Base-by-base conservation (phyloP, 371 early-diverging fungal genomes). In the Mucor indicus region DNA sequence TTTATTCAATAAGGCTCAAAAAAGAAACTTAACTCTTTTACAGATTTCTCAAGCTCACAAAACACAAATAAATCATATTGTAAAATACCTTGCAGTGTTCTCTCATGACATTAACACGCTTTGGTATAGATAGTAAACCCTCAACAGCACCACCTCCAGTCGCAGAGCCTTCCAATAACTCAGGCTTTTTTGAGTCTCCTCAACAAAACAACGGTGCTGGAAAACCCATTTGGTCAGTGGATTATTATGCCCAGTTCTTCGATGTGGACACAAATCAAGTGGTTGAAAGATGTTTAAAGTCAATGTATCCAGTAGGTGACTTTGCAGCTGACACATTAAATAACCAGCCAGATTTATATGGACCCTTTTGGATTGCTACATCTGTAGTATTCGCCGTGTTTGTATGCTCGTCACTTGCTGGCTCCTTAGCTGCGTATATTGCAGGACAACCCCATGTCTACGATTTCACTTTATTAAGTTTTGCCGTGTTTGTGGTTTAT, bases 361-460 rank as follows among this genome's bases (percentile, higher is more conserved):
- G 77, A 3, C 96, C 98, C 0, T 95, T 96, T 66, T 97, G 98
- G 98, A 87, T 97, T 38, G 67, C 95, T 1, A 96, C 96, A 0
- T 92, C 95, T 0, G 91, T 95, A 20, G 85, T 97, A 13, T 93
- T 96, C 56, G 58, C 81, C 19, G 79, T 96, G 13, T 97, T 96
- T 72, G 93, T 93, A 13, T 86, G 93, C 16, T 89, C 91, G 0
- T 89, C 91, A 9, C 73, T 97, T 12, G 90, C 94, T 19, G 86
- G 83, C 5, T 89, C 90, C 11, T 81, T 97, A 37, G 81, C 81
- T 25, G 85, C 89, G 38, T 83, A 86, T 52, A 67, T 90, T 16
- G 58, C 65, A 1, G 75, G 67, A 1, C 53, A 65, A 22, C 27
- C 50, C 0, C 84, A 84, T 62, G 62, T 60, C 13, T 91, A 90